Conservation (phyloP, 2,329 filamentous ascomycete genomes). For the Myriosclerotinia scirpicola region DNA sequence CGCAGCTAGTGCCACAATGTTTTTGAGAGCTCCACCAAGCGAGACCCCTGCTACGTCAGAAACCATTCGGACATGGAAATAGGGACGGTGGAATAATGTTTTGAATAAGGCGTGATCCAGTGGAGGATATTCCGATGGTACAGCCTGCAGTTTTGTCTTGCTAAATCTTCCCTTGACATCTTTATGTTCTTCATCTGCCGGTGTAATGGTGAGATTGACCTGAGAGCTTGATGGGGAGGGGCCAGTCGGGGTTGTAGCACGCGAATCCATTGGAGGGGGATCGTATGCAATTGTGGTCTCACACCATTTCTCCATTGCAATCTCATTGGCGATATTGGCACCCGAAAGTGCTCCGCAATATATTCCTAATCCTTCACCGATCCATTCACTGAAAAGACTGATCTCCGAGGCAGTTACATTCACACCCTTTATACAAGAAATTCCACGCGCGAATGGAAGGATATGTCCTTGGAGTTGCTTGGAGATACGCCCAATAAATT, state of each 20-base stretch:
- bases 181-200: slow-evolving; percentile 56
- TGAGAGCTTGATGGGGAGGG: slow-evolving; percentile 51
- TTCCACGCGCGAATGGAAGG: slow-evolving; percentile 84
- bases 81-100: slow-evolving; percentile 88
- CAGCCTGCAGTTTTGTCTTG: slow-evolving; percentile 68
- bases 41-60: slow-evolving; percentile 96
- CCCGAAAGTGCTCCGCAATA: slow-evolving; percentile 96
- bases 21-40: slow-evolving; percentile 91
- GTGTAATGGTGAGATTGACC: slow-evolving; percentile 52
- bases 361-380: slow-evolving; percentile 86
- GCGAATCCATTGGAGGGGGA: slow-evolving; percentile 83
- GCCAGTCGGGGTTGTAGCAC: slow-evolving; percentile 62
- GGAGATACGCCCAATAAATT: slow-evolving; percentile 89
- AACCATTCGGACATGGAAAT: slow-evolving; percentile 95
- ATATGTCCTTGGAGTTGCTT: slow-evolving; percentile 84
- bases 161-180: slow-evolving; percentile 67
- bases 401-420: slow-evolving; percentile 86
- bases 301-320: slow-evolving; percentile 93
- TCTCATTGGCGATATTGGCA: slow-evolving; percentile 94
- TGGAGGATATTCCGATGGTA: slow-evolving; percentile 80
- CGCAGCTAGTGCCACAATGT: slow-evolving; percentile 90
- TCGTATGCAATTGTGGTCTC: slow-evolving; percentile 98
- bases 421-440: slow-evolving; percentile 98
- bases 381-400: slow-evolving; percentile 90
- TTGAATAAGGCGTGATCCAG: slow-evolving; percentile 83